Evolutionary conservation across 1,284 basidiomycete genomes (phyloP).

Genomic region (Xerocomus cyaneibrunnescens): DNA sequence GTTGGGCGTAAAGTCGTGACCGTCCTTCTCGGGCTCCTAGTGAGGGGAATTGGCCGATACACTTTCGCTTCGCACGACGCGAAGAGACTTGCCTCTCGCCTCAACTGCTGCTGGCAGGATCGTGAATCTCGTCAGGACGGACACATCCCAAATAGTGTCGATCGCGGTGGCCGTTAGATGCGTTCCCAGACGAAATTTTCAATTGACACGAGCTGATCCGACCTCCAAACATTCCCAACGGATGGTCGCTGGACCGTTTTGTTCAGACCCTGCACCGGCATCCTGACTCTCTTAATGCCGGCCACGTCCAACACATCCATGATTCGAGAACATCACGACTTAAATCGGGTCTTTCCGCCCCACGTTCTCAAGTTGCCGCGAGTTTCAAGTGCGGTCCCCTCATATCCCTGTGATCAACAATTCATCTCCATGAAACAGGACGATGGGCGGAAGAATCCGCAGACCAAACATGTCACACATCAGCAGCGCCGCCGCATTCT

Average conservation of each 20-base stretch:
- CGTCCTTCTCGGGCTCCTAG: slow-evolving; percentile 17
- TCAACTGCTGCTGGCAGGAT: neutral
- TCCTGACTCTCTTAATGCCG: neutral
- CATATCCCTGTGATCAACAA: slow-evolving; percentile 4
- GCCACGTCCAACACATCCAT: neutral
- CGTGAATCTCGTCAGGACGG: too few relatives aligned
- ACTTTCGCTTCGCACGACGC: slow-evolving; percentile 12
- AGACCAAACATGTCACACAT: slow-evolving; percentile 12
- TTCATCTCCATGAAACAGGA: slow-evolving; percentile 30
- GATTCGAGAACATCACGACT: neutral
- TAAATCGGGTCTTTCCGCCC: slow-evolving; percentile 6
- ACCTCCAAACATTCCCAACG: slow-evolving; percentile 3
- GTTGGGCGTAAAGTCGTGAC: slow-evolving; percentile 16
- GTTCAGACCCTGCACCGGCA: neutral
- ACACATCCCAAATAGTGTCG: slow-evolving; percentile 9
- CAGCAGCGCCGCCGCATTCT: slow-evolving; percentile 8
- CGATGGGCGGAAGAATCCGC: slow-evolving; percentile 15
- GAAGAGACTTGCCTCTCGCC: neutral
- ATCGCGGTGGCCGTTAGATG: slow-evolving; percentile 13
- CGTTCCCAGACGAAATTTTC: slow-evolving; percentile 20
- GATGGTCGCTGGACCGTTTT: slow-evolving; percentile 1
- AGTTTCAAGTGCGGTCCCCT: slow-evolving; percentile 14
- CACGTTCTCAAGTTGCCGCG: slow-evolving; percentile 4
- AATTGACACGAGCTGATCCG: neutral
- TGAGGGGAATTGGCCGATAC: slow-evolving; percentile 20